Evolutionary conservation across 768 basidiomycete species (phyloP).

Genomic region (Mycena belliarum): DNA sequence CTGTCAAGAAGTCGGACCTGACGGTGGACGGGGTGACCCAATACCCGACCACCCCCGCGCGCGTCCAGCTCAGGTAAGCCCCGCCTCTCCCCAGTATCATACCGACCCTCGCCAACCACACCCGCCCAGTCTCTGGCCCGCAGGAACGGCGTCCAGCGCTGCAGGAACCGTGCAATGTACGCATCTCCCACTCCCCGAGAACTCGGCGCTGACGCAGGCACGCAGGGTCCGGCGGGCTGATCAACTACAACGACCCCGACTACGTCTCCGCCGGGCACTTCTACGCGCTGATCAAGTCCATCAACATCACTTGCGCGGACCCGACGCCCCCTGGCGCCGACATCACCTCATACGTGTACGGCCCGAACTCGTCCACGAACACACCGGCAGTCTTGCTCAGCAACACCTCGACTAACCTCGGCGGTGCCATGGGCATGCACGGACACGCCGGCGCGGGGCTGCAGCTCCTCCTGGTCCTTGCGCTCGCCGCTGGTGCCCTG

Average conservation of each 20-base stretch:
- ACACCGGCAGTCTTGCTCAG: constrained; percentile 59
- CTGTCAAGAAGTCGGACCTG: constrained; percentile 60
- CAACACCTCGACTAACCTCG: constrained; percentile 57
- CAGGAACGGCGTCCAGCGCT: constrained; percentile 62
- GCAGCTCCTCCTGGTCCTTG: constrained; percentile 5
- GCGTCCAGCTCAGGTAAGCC: constrained; percentile 74
- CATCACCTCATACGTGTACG: constrained; percentile 67
- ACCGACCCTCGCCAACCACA: not conserved
- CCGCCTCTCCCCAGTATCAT: not conserved
- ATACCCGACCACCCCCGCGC: constrained; percentile 79
- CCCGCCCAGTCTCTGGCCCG: constrained; percentile 70
- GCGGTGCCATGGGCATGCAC: constrained; percentile 36
- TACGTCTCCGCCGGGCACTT: constrained; percentile 75
- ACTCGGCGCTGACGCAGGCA: not conserved
- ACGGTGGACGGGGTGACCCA: constrained; percentile 56
- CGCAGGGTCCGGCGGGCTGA: constrained; percentile 48
- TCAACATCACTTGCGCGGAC: constrained; percentile 66
- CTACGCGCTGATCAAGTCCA: constrained; percentile 61
- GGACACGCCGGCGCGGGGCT: constrained; percentile 12
- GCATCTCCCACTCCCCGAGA: not conserved
- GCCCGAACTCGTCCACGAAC: constrained; percentile 49
- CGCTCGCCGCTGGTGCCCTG: constrained; percentile 19
- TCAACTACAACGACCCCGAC: constrained; percentile 80
- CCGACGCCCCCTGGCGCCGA: constrained; percentile 41
- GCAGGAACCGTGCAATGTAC: constrained; percentile 70